phyloP scores from a whole-genome alignment of 2,329 filamentous ascomycete genomes.

The Pyrenochaeta sp. region DNA sequence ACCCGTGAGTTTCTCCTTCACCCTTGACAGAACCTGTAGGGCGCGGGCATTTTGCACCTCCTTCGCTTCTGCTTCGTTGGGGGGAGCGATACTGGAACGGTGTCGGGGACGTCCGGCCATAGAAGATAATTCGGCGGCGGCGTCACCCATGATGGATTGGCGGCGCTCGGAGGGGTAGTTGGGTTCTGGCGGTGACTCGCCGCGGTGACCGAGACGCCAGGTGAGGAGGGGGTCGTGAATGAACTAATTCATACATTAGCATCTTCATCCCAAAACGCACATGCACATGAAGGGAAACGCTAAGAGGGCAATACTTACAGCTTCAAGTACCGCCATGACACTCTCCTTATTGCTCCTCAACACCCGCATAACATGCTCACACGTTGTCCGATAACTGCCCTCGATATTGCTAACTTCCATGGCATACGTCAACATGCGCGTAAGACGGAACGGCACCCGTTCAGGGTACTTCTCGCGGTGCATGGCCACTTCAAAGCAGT shows the following conservation, averaged over 20 bases:
- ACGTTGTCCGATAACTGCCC: constrained; percentile 96
- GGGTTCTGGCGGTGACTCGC: constrained; percentile 64
- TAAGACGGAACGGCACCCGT: constrained; percentile 95
- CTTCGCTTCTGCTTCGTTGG: constrained; percentile 56
- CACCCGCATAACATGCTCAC: constrained; percentile 98
- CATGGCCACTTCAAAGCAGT: constrained; percentile 99
- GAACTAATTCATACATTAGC: constrained; percentile 67
- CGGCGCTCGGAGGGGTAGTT: constrained; percentile 69
- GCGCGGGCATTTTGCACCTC: constrained; percentile 95
- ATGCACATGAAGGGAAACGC: no score
- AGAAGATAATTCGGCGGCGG: constrained; percentile 34
- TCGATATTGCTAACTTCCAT: constrained; percentile 99
- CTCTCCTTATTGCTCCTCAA: constrained; percentile 97
- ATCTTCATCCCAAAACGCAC: neutral
- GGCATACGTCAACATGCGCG: constrained; percentile 97
- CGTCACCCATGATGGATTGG: constrained; percentile 64
- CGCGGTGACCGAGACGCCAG: constrained; percentile 80
- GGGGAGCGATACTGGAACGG: constrained; percentile 41
- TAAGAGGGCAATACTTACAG: constrained; percentile 68
- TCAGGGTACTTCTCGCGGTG: constrained; percentile 99
- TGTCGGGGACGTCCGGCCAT: constrained; percentile 45
- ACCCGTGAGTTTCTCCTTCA: constrained; percentile 95
- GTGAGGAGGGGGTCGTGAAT: constrained; percentile 99
- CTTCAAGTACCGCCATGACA: constrained; percentile 97
- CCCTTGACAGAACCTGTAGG: constrained; percentile 86